Evolutionary conservation across 345 rosid species (phyloP), one percentile per base, ranked within the genome.

Genomic region (Schrenkiella parvula): DNA sequence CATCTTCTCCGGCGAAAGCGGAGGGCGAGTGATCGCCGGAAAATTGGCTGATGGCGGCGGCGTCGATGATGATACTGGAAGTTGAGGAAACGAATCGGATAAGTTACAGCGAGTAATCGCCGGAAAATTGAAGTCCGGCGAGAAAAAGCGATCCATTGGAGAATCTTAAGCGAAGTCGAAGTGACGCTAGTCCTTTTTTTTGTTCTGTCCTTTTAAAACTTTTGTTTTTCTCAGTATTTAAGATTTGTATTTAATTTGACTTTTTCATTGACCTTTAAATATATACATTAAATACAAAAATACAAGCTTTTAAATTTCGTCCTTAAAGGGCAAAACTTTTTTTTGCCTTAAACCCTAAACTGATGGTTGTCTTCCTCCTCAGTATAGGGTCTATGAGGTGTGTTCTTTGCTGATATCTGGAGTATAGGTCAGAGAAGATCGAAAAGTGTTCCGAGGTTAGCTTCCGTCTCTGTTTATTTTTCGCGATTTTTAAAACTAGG

Each of bases 1-100:
- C 86, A 82, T 82, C 23, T 71, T 82, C 17, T 71, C 74, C 37
- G 80, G 22, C 31, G 76, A 61, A 2, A 68, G 21, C 1, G 74
- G 55, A 15, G 31, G 17, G 39, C 1, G 61, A 21, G 42, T 72
- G 6, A 8, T 50, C 17, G 32, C 17, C 32, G 1, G 28, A 41
- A 32, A 17, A 8, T 29, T 37, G 61, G 13, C 12, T 32, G 47
- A 7, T 57, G 66, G 26, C 22, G 17, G 22, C 1, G 47, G 7
- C 14, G 23, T 2, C 2, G 68, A 37, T 0, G 74, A 37, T 15
- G 41, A 9, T 0, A 1, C 31, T 7, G 70, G 63, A 42, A 8
- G 21, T 6, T 72, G 37, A 19, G 3, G 25, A 42, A 25, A 2
- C 15, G 46, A 23, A 22, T 17, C 1, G n/a, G 66, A 28, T 31